Conservation (phyloP, 139 green algal genomes). For the Tetradesmus obliquus region DNA sequence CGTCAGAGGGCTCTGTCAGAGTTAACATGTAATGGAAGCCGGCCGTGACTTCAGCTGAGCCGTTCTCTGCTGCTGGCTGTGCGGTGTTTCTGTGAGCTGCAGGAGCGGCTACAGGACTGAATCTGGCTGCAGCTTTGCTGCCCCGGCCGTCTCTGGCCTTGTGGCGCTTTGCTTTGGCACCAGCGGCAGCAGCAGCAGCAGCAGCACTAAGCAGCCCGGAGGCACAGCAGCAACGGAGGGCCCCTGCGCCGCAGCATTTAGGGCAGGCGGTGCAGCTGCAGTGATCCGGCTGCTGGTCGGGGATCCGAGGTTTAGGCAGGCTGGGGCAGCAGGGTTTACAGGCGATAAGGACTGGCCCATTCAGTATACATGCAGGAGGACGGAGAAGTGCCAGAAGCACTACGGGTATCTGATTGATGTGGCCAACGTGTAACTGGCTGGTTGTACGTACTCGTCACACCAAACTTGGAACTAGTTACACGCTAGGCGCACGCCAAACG, state of each 20-base stretch:
- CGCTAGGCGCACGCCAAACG: too few relatives aligned
- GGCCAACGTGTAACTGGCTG: not conserved
- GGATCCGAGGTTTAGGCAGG: not conserved
- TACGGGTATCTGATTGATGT: not conserved
- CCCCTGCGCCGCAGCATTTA: not conserved
- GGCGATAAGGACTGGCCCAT: not conserved
- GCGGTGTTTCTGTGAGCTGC: too few relatives aligned
- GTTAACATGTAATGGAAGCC: too few relatives aligned
- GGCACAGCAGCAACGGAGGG: not conserved
- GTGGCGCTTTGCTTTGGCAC: not conserved
- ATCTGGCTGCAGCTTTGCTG: not conserved
- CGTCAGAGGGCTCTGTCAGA: too few relatives aligned
- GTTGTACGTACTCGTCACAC: too few relatives aligned
- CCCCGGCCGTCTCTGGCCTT: not conserved
- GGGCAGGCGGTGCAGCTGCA: too few relatives aligned
- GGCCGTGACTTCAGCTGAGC: too few relatives aligned
- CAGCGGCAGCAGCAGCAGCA: too few relatives aligned
- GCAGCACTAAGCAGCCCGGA: too few relatives aligned
- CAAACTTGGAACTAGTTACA: too few relatives aligned
- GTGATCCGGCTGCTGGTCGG: not conserved
- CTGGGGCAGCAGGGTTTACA: not conserved
- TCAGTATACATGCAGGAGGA: not conserved
- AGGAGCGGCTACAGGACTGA: not conserved
- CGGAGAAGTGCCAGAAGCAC: not conserved
- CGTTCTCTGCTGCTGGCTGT: too few relatives aligned